A percentile compares a stretch with the other conserved stretches of the same genome.
These are phyloP conservation scores for Trichosporon faecale DNA, from an alignment of 1,284 basidiomycete species.

Conservation along the genomic window DNA sequence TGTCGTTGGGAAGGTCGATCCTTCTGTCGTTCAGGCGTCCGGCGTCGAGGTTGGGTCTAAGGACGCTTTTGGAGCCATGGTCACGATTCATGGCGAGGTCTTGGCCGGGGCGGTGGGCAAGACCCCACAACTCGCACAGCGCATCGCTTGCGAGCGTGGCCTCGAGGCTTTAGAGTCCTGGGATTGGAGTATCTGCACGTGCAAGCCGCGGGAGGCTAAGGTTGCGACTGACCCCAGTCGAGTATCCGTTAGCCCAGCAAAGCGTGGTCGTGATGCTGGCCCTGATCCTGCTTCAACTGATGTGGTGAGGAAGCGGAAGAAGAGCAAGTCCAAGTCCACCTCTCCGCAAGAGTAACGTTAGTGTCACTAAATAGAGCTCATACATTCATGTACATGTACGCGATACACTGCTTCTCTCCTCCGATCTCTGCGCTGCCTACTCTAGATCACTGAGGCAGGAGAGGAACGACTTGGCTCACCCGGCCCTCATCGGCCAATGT, in stretches of 20 bases:
- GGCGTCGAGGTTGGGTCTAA: neutral
- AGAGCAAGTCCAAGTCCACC: neutral
- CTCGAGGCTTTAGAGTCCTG: slow-evolving; percentile 17
- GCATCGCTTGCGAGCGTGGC: slow-evolving; percentile 30
- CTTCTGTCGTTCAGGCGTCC: neutral
- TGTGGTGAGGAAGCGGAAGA: neutral
- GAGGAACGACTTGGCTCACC: no score
- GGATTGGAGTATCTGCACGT: neutral
- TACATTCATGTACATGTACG: neutral
- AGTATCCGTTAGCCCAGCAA: neutral
- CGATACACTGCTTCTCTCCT: neutral
- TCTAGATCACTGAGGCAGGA: no score
- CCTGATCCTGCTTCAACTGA: neutral
- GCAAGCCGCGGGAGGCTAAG: neutral
- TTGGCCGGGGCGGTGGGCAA: slow-evolving; percentile 22
- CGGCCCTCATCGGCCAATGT: neutral
- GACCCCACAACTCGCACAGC: slow-evolving; percentile 24
- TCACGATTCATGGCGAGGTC: slow-evolving; percentile 25
- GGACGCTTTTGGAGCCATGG: neutral
- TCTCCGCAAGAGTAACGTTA: neutral
- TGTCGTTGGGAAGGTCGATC: neutral
- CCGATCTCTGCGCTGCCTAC: no score
- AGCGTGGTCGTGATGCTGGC: slow-evolving; percentile 2
- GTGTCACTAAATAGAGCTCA: neutral
- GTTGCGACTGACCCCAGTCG: slow-evolving; percentile 8